Conservation (phyloP, 805 yeast species). For the Yamadazyma ubonensis region DNA sequence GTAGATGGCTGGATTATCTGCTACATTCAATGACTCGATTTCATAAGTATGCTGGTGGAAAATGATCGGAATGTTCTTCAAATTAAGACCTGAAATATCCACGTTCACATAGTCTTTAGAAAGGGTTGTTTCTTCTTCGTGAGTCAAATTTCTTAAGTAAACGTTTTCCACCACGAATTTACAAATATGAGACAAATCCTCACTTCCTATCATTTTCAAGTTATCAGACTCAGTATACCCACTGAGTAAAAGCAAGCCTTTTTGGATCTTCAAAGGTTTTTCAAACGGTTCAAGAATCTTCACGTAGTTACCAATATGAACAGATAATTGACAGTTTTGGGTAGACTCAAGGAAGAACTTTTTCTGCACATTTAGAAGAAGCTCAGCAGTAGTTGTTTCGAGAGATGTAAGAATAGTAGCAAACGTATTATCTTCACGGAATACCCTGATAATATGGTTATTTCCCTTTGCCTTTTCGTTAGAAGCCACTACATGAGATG, state of each 20-base stretch:
- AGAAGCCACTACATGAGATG: slow-evolving; percentile 18
- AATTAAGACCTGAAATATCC: slow-evolving; percentile 65
- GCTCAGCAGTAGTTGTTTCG: slow-evolving; percentile 72
- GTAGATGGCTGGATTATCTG: slow-evolving; percentile 81
- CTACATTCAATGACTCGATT: slow-evolving; percentile 77
- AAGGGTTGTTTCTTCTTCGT: slow-evolving; percentile 68
- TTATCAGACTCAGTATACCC: slow-evolving; percentile 82
- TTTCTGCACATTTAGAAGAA: slow-evolving; percentile 67
- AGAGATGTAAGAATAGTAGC: slow-evolving; percentile 79
- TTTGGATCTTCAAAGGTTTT: slow-evolving; percentile 74
- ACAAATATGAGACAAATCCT: slow-evolving; percentile 78
- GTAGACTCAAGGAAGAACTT: slow-evolving; percentile 72
- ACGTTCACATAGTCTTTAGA: slow-evolving; percentile 70
- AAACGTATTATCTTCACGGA: slow-evolving; percentile 79
- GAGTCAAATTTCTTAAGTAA: slow-evolving; percentile 56
- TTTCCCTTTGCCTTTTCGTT: slow-evolving; percentile 24
- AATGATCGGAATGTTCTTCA: slow-evolving; percentile 82
- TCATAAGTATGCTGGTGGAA: slow-evolving; percentile 79
- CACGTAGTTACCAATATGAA: slow-evolving; percentile 72
- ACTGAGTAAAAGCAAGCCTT: slow-evolving; percentile 65
- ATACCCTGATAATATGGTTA: slow-evolving; percentile 63
- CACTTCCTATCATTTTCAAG: slow-evolving; percentile 74
- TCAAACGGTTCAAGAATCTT: slow-evolving; percentile 72
- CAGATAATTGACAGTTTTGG: slow-evolving; percentile 72
- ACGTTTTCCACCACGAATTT: slow-evolving; percentile 72